A percentile compares a stretch with the other conserved stretches of the same genome.
These are phyloP conservation scores for Cyberlindnera xishuangbannaensis DNA, from an alignment of 805 yeast species.

Conservation along the genomic window DNA sequence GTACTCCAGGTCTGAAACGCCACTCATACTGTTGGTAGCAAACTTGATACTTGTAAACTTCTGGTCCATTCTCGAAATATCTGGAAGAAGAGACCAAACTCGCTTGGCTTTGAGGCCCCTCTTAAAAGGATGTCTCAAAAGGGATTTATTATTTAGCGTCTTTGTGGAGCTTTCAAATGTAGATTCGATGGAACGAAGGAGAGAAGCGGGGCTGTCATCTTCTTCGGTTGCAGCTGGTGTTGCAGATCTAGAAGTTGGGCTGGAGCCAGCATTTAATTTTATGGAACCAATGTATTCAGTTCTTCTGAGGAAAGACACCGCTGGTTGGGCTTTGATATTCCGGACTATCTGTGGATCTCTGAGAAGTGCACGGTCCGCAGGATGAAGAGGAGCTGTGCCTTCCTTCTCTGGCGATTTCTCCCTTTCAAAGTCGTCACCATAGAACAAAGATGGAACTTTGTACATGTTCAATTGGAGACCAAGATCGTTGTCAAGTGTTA, in stretches of 20 bases:
- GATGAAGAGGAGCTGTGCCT: conserved; percentile 41
- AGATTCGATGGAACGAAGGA: conserved; percentile 64
- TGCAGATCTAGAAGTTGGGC: conserved; percentile 13
- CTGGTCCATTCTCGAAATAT: conserved; percentile 84
- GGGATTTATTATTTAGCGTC: conserved; percentile 35
- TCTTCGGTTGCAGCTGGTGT: conserved; percentile 12
- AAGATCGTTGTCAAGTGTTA: conserved; percentile 52
- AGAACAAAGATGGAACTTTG: conserved; percentile 60
- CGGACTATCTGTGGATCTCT: conserved; percentile 64
- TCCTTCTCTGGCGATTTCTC: background rate
- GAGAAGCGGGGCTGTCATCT: conserved; percentile 52
- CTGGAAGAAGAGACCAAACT: conserved; percentile 82
- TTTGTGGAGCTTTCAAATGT: conserved; percentile 63
- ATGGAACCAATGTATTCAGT: conserved; percentile 68
- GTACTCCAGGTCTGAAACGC: conserved; percentile 12
- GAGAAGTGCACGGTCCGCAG: conserved; percentile 69
- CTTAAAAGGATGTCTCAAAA: conserved; percentile 73
- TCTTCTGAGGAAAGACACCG: conserved; percentile 79
- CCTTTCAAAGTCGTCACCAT: conserved; percentile 28
- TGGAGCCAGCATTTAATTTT: background rate
- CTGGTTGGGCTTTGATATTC: conserved; percentile 32
- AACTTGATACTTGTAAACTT: conserved; percentile 61
- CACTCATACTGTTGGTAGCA: conserved; percentile 24
- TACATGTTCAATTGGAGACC: conserved; percentile 79
- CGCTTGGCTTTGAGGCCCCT: conserved; percentile 66